Evolutionary conservation across 169 alveolate species (phyloP), one percentile per base, ranked within the genome.

Genomic region (Plasmodium gonderi): DNA sequence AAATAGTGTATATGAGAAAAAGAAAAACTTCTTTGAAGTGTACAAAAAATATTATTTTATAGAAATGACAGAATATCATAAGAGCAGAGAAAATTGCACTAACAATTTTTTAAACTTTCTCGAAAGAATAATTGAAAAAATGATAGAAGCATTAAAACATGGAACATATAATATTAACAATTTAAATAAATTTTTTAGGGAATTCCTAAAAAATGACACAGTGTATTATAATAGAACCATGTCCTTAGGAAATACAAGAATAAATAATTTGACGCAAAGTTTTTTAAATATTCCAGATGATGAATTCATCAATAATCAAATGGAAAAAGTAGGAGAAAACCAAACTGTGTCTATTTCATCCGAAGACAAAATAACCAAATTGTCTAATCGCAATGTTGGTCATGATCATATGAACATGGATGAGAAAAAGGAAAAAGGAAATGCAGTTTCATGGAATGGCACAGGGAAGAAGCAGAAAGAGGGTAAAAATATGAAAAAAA

Each of bases 21-120:
- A 77, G 51, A 76, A 79, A 79, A 64, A 51, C 9, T 68, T 64
- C 38, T 90, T 90, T 79, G 94, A 90, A 69, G 80, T 78, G 2
- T 78, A 90, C 69, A 90, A 90, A 78, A 90, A 90, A 79, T 90
- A 90, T 51, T 77, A 90, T 49, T 90, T 90, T 79, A 90, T 90
- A 17, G 94, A 90, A 90, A 90, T 90, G 94, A 90, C 94, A 8
- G 81, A 90, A 54, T 90, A 64, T 78, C 94, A 90, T 29, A 90
- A 64, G 49, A 90, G 90, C 38, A 40, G 94, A 69, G 94, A 90
- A 67, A 90, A 76, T 51, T 90, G 77, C 36, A 78, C 94, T 26
- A 64, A 40, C 51, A 90, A 90, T 29, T 90, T 90, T 47, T 64
- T 90, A 36, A 90, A 78, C 29, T 90, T 90, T 33, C 90, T 90